Evolutionary conservation across 2,329 filamentous ascomycete species (phyloP).

Genomic region (Pseudofabraea citricarpa): DNA sequence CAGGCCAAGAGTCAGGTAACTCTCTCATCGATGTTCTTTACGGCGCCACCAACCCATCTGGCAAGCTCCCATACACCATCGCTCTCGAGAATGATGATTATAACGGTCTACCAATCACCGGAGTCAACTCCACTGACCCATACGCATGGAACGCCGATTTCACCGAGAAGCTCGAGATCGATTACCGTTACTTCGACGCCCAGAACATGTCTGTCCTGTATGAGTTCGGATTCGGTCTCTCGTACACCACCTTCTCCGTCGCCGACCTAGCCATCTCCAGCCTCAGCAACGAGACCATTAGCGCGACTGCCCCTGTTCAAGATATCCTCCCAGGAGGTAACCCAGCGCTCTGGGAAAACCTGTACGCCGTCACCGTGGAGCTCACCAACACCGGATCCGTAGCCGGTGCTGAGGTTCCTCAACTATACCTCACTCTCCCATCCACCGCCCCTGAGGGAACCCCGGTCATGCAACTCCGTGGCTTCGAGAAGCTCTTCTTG

Average conservation of each 20-base stretch:
- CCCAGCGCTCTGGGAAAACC: conserved; percentile 11
- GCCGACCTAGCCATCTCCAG: conserved; percentile 40
- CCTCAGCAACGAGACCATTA: not conserved
- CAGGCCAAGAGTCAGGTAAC: conserved; percentile 78
- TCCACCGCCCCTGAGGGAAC: conserved; percentile 24
- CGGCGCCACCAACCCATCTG: conserved; percentile 69
- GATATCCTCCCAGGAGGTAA: conserved; percentile 13
- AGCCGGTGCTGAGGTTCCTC: conserved; percentile 59
- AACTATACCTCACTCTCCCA: conserved; percentile 46
- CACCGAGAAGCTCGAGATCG: conserved; percentile 42
- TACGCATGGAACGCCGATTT: conserved; percentile 45
- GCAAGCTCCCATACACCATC: conserved; percentile 79
- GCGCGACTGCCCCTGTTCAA: conserved; percentile 2
- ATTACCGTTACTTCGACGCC: conserved; percentile 47
- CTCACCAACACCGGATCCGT: conserved; percentile 60
- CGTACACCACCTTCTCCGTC: conserved; percentile 55
- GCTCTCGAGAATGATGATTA: conserved; percentile 49
- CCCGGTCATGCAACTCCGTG: conserved; percentile 49
- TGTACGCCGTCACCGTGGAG: conserved; percentile 49
- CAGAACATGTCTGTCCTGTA: conserved; percentile 30
- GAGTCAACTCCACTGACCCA: conserved; percentile 26
- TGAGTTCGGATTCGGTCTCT: conserved; percentile 44
- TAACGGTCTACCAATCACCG: conserved; percentile 39
- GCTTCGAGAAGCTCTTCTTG: conserved; percentile 56
- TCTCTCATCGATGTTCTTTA: conserved; percentile 75